These are phyloP conservation scores for Chondrostereum purpureum DNA, from an alignment of 1,284 basidiomycete genomes.

Conservation along the genomic window DNA sequence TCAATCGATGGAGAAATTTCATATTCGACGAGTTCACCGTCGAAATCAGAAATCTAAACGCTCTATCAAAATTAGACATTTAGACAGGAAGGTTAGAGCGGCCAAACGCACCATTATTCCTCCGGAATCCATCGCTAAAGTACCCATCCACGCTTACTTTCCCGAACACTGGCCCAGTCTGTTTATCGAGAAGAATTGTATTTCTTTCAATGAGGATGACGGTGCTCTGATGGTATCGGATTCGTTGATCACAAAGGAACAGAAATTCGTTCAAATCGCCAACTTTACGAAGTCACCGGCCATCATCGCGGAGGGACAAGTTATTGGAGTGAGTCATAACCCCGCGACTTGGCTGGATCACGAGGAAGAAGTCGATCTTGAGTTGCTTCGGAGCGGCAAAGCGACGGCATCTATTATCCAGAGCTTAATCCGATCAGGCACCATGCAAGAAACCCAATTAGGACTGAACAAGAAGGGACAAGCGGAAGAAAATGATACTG, in stretches of 20 bases:
- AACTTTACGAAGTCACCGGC: slow-evolving; percentile 11
- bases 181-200: slow-evolving; percentile 2
- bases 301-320: slow-evolving; percentile 8
- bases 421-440: too few relatives aligned
- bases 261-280: slow-evolving; percentile 10
- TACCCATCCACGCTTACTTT: slow-evolving; percentile 7
- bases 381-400: too few relatives aligned
- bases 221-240: slow-evolving; percentile 13
- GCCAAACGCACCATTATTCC: background rate
- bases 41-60: background rate
- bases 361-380: too few relatives aligned
- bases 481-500: background rate
- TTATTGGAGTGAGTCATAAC: slow-evolving; percentile 1
- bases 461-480: background rate
- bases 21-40: background rate
- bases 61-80: background rate
- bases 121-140: slow-evolving; percentile 5
- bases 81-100: slow-evolving; percentile 4
- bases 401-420: too few relatives aligned
- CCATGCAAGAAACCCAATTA: too few relatives aligned
- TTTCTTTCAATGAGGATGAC: slow-evolving; percentile 4
- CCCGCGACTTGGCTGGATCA: slow-evolving; percentile 7
- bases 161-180: background rate
- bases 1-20: background rate
- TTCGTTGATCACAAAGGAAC: slow-evolving; percentile 7